These are phyloP conservation scores for Lactifluus pinguis DNA, from an alignment of 768 basidiomycete species.

Conservation along the genomic window DNA sequence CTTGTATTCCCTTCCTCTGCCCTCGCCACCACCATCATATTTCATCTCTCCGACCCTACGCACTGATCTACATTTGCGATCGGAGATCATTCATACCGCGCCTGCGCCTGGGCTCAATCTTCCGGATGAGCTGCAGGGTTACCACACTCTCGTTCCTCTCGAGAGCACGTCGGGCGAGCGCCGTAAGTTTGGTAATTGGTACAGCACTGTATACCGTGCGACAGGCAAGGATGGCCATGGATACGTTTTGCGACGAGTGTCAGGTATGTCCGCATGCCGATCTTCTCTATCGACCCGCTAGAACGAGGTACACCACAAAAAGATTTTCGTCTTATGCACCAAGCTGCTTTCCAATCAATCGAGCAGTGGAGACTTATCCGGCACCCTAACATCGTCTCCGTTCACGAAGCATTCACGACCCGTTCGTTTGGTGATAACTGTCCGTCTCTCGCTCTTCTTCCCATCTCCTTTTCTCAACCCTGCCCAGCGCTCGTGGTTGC, in stretches of 20 bases:
- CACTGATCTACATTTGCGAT: constrained; percentile 45
- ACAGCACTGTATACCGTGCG: constrained; percentile 78
- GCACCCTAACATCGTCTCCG: constrained; percentile 77
- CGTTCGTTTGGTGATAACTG: constrained; percentile 88
- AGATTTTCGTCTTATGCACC: constrained; percentile 82
- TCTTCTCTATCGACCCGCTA: neutral
- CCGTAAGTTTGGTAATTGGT: constrained; percentile 75
- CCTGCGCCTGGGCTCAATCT: constrained; percentile 43
- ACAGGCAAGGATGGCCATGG: constrained; percentile 67
- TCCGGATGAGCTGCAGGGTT: constrained; percentile 84
- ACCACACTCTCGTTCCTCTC: constrained; percentile 78
- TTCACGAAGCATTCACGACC: constrained; percentile 93
- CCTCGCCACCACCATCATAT: constrained; percentile 51
- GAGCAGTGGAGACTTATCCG: constrained; percentile 79
- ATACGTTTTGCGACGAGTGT: constrained; percentile 76
- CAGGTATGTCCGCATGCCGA: constrained; percentile 47
- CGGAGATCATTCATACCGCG: constrained; percentile 34
- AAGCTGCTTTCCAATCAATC: constrained; percentile 70
- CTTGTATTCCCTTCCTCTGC: constrained; percentile 70
- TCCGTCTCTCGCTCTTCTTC: constrained; percentile 32
- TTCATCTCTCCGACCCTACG: constrained; percentile 80
- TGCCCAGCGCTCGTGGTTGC: constrained; percentile 77
- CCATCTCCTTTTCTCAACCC: constrained; percentile 9
- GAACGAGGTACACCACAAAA: constrained; percentile 1
- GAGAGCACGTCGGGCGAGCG: constrained; percentile 52